Base-by-base conservation (phyloP, 805 yeast genomes). In the Candida namnaoensis region DNA sequence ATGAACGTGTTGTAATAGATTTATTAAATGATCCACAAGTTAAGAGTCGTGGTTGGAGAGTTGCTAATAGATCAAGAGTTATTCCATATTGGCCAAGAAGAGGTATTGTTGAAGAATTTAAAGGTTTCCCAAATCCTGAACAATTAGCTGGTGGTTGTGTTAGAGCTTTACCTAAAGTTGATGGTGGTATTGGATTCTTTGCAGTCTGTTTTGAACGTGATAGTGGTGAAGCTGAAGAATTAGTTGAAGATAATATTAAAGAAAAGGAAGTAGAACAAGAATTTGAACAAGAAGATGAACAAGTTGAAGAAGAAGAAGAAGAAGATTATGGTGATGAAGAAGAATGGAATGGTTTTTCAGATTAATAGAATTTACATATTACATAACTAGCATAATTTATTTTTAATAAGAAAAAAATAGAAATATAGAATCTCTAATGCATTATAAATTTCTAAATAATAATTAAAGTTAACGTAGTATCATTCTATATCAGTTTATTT, bases 141-240 rank as follows among this genome's bases (percentile, higher is more conserved):
- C 68, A 63, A 34, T 56, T 87, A 38, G 95, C 96, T 1, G 88
- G 80, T 1, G 91, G 93, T 0, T 90, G 97, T 63, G 79, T 93
- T 0, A 70, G 99, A 49, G 83, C 90, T 0, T 63, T 80, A 36
- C 96, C 97, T 1, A 81, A 78, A 46, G 82, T 74, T 36, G 99
- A 93, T 58, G 99, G 98, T 28, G 99, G 99, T n/a, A 93, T 93
- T 52, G 99, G 99, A 0, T 93, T 93, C 58, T 93, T 93, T 62
- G 98, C 97, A 0, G 98, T 90, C 1, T 81, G 93, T 43, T 91
- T 93, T 58, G 84, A 85, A 47, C 71, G 83, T 43, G 56, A 26
- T 26, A 26, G 8, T 7, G 28, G 6, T 26, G 28, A 26, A 26
- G 28, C 28, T 26, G 34, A 41, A 36, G 35, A 42, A 32, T 9